These are phyloP conservation scores for Coemansia sp. DNA, from an alignment of 192 early-diverging fungal species.

Conservation along the genomic window DNA sequence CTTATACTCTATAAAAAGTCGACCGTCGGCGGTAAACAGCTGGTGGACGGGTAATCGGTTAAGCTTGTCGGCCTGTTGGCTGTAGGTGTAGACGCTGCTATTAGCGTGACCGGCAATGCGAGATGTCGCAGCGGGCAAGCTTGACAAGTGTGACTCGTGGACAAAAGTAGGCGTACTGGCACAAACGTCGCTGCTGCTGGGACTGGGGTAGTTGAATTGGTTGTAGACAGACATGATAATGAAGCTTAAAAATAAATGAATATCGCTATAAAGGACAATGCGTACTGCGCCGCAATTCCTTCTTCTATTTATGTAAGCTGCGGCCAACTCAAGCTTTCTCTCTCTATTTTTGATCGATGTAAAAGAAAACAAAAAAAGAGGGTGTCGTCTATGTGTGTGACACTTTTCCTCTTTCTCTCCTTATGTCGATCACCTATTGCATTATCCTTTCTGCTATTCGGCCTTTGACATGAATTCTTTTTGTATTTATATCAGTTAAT, in stretches of 20 bases:
- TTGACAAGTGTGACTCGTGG: not conserved
- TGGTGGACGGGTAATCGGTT: constrained; percentile 22
- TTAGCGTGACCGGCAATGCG: constrained; percentile 5
- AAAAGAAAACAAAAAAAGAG: not conserved
- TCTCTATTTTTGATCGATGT: not conserved
- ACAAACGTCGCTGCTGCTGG: not conserved
- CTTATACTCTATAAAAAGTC: constrained; percentile 31
- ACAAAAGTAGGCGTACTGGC: not conserved
- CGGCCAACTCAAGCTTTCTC: not conserved
- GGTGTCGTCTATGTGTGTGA: not conserved
- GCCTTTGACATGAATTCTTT: not conserved
- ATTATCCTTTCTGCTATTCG: not conserved
- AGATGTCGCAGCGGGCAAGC: constrained; percentile 6
- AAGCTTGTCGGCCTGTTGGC: not conserved
- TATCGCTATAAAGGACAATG: not conserved
- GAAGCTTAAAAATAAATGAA: not conserved
- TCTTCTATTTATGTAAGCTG: not conserved
- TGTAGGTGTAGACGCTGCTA: constrained; percentile 11
- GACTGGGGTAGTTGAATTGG: not conserved
- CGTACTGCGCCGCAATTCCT: not conserved
- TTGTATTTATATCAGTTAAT: not conserved
- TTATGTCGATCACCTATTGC: not conserved
- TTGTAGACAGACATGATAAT: not conserved
- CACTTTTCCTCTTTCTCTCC: not conserved
- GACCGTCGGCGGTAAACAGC: constrained; percentile 15